phyloP scores from a whole-genome alignment of 345 rosid species.

The Pseudoturritis turrita region DNA sequence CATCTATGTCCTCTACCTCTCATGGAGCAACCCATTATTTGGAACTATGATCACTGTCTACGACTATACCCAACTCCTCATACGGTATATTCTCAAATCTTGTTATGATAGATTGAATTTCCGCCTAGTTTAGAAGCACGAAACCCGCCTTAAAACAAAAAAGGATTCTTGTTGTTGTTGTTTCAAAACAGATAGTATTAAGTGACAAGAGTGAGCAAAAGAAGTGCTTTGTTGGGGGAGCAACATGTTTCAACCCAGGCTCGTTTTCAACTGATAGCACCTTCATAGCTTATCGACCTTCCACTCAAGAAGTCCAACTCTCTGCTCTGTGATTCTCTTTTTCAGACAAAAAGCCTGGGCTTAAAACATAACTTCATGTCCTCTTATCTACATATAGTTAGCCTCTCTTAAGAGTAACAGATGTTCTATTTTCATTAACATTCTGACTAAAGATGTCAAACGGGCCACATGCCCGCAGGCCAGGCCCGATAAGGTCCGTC shows the following conservation, averaged over 20 bases:
- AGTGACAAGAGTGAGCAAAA: conserved; percentile 81
- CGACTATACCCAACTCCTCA: conserved; percentile 90
- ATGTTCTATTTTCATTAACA: too few species aligned
- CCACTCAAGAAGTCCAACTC: background rate
- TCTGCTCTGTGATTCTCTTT: too few species aligned
- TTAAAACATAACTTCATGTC: too few species aligned
- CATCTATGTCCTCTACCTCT: conserved; percentile 96
- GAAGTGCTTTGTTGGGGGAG: conserved; percentile 67
- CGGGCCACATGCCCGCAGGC: too few species aligned
- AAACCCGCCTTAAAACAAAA: background rate
- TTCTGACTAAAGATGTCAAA: too few species aligned
- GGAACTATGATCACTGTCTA: conserved; percentile 94
- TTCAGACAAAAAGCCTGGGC: too few species aligned
- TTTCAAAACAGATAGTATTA: conserved; percentile 61
- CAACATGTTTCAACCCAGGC: conserved; percentile 88
- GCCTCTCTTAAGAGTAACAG: too few species aligned
- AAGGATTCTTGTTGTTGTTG: background rate
- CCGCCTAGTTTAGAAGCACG: background rate
- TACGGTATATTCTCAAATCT: conserved; percentile 45
- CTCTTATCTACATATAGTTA: too few species aligned
- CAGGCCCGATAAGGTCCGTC: too few species aligned
- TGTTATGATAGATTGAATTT: background rate
- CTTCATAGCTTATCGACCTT: conserved; percentile 54
- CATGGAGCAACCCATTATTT: conserved; percentile 77
- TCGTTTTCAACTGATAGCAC: conserved; percentile 71